Conservation (phyloP, 352 stramenopile species). For the Phytophthora nicotianae region DNA sequence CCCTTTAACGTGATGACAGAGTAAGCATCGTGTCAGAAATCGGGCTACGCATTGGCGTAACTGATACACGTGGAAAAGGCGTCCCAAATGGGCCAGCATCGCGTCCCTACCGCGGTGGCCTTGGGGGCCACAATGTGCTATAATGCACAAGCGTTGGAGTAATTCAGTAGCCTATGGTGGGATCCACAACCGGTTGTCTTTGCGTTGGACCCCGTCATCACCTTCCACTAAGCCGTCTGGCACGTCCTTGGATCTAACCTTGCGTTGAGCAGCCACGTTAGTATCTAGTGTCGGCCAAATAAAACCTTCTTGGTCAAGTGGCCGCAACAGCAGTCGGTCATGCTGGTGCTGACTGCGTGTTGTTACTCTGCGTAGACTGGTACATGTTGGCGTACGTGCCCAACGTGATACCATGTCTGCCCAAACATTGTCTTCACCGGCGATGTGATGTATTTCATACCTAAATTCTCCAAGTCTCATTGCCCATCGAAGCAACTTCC, state of each 20-base stretch:
- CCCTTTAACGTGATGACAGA: constrained; percentile 15
- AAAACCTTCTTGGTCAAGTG: not conserved
- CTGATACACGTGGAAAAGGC: not conserved
- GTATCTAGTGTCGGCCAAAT: not conserved
- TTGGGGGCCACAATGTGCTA: constrained; percentile 7
- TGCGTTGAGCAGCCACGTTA: not conserved
- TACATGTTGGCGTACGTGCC: not conserved
- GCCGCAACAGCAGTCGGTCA: not conserved
- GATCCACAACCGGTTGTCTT: not conserved
- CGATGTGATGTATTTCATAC: constrained; percentile 10
- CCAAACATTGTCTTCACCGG: not conserved
- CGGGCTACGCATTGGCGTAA: not conserved
- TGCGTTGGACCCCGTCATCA: not conserved
- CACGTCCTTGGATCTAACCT: not conserved
- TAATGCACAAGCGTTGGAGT: constrained; percentile 1
- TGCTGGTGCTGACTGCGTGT: no score
- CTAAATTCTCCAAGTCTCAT: constrained; percentile 6
- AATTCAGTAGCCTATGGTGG: not conserved
- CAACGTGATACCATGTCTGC: not conserved
- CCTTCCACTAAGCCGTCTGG: not conserved
- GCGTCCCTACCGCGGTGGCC: not conserved
- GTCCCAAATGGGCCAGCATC: not conserved
- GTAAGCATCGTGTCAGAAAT: constrained; percentile 4
- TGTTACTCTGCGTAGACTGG: no score
- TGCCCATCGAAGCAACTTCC: constrained; percentile 3